Conservation (phyloP, 768 basidiomycete genomes). For the Leucosporidium creatinivorum region DNA sequence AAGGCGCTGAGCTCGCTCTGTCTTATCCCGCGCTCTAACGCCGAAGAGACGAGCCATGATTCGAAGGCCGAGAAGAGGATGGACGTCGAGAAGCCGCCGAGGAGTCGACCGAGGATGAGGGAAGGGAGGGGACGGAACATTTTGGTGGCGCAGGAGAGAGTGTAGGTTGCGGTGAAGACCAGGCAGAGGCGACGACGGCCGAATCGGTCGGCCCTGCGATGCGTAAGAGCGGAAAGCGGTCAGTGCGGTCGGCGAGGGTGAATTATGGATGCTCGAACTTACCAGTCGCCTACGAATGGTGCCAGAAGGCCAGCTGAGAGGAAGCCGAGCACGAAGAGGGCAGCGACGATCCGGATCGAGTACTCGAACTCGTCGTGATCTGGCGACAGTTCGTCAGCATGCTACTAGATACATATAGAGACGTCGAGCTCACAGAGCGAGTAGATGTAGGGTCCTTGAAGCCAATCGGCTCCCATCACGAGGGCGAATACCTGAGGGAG, state of each 20-base stretch:
- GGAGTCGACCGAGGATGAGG: conserved; percentile 58
- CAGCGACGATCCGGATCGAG: conserved; percentile 57
- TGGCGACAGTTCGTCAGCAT: too few relatives aligned
- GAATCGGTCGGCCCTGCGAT: conserved; percentile 8
- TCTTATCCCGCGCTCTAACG: conserved; percentile 46
- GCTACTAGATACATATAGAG: conserved; percentile 52
- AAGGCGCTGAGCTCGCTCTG: conserved; percentile 58
- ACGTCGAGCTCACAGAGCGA: conserved; percentile 47
- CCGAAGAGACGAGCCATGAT: conserved; percentile 65
- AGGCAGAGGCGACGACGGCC: conserved; percentile 63
- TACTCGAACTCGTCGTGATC: conserved; percentile 12
- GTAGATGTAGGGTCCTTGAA: conserved; percentile 72
- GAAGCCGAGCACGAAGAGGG: conserved; percentile 72
- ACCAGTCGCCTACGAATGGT: conserved; percentile 68
- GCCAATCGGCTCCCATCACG: conserved; percentile 68
- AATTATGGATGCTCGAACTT: conserved; percentile 43
- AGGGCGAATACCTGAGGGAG: conserved; percentile 54
- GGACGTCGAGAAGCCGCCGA: conserved; percentile 60
- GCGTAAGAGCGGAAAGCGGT: not conserved
- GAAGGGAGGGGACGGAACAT: conserved; percentile 45
- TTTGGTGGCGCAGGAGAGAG: conserved; percentile 55
- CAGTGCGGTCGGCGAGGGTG: not conserved
- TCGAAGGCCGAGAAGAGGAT: conserved; percentile 55
- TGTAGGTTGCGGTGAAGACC: conserved; percentile 64
- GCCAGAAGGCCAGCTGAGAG: conserved; percentile 61